Evolutionary conservation across 2,329 filamentous ascomycete genomes (phyloP), one percentile per base, ranked within the genome.

Genomic region (Cladosporium sp.): DNA sequence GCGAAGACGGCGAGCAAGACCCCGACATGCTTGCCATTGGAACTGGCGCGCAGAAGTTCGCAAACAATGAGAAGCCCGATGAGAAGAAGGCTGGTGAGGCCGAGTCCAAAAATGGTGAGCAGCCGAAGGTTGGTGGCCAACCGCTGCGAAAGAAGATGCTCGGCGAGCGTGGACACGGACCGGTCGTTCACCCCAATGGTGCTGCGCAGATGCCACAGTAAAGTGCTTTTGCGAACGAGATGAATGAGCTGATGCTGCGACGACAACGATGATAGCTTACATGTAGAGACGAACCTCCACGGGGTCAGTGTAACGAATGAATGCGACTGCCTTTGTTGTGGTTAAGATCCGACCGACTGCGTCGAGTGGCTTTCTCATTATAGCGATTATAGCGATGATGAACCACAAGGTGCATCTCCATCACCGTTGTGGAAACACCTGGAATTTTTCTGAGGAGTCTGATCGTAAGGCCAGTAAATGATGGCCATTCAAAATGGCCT

Each of bases 21-120:
- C 65, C 67, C 11, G 73, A 75, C 49, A 73, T 75, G 73, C 68
- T 65, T 60, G 73, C 73, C 18, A 74, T 75, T 59, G 73, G 73
- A 6, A 72, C 68, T 36, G 68, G 69, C 24, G 72, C 73, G 52
- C 73, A 75, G 67, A 69, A 70, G 21, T 75, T 75, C 65, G 73
- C 73, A 14, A 68, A 69, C 10, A 72, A 72, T 32, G 70, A 71
- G 66, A 67, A 68, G 54, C 58, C 67, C 15, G 65, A 26, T 4
- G 63, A 65, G 26, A 15, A 54, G 44, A 34, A 30, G 10, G 32
- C 21, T 4, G 47, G 28, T n/a, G 32, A 58, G n/a, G 12, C 49
- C 14, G 49, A 52, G 1, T 58, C 55, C 14, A 52, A 38, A 12
- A 8, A 54, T 36, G 59, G 52, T n/a, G 47, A 38, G 10, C 28